Conservation (phyloP, 192 early-diverging fungal species). For the Chytriomyces sp. region DNA sequence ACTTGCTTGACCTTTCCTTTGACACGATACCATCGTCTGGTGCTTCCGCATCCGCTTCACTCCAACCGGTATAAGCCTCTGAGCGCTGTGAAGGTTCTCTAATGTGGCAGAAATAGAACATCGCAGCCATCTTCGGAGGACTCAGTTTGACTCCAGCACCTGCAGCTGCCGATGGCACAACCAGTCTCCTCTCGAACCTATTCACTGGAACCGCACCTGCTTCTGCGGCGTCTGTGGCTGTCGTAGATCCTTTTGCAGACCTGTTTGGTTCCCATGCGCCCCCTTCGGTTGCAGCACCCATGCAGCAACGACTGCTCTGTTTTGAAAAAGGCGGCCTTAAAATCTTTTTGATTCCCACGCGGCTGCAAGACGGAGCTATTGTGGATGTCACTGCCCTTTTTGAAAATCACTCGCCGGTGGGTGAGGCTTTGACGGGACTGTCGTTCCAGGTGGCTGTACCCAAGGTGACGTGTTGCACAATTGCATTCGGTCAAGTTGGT, state of each 20-base stretch:
- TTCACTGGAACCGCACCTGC: conserved; percentile 41
- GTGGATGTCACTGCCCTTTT: conserved; percentile 73
- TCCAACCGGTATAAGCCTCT: not conserved
- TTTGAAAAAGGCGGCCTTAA: conserved; percentile 77
- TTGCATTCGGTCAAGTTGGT: conserved; percentile 39
- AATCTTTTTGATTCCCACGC: conserved; percentile 75
- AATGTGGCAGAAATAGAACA: not conserved
- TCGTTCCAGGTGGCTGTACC: conserved; percentile 93
- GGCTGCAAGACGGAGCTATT: conserved; percentile 43
- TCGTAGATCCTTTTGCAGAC: conserved; percentile 11
- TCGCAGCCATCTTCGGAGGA: conserved; percentile 32
- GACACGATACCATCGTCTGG: not conserved
- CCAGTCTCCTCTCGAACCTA: conserved; percentile 50
- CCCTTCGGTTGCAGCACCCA: not conserved
- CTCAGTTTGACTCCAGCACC: not conserved
- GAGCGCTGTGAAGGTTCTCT: not conserved
- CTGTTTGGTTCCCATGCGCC: not conserved
- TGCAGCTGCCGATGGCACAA: not conserved
- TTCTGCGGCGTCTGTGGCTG: not conserved
- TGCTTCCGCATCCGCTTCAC: not conserved
- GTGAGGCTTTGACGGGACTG: conserved; percentile 61
- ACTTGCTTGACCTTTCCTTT: conserved; percentile 14
- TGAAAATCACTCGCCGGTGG: conserved; percentile 54
- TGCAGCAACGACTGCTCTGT: conserved; percentile 39
- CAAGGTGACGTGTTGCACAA: conserved; percentile 49